Base-by-base conservation (phyloP, 1,139 yeast genomes). In the Magnusiomyces suaveolens region DNA sequence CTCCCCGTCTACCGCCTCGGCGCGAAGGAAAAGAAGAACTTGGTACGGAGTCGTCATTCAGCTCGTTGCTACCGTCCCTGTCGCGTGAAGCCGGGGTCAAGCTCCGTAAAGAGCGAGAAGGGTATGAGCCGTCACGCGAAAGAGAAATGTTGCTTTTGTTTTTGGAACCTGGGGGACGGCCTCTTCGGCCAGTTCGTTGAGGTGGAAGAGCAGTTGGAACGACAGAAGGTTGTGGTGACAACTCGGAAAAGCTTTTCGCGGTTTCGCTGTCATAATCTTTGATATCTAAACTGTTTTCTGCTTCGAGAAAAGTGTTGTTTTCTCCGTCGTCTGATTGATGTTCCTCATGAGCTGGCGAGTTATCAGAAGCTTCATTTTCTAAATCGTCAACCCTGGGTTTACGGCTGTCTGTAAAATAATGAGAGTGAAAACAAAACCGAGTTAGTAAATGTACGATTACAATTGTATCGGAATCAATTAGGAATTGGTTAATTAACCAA, bases 131-230 rank as follows among this genome's bases (percentile, higher is more conserved):
- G 46, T 55, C 53, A 18, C 44, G 50, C 3, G 41, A 10, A 6
- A 36, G 16, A 4, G 18, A 10, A 25, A 52, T 20, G 38, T 26
- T 18, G 10, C 12, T 33, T 24, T 48, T 41, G 47, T 64, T 65
- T 47, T 61, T 64, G 50, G 63, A 59, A 43, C 69, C 69, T 24
- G 70, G 69, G 8, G 73, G 73, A 52, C 73, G 62, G 14, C 75
- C 73, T 46, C 74, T 66, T 32, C 61, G 56, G 16, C 64, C 57
- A 18, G 56, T 53, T 24, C 56, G 50, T 29, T 46, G 48, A 10
- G 44, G 44, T 3, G 38, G 48, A 25, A 24, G 32, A 10, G 48
- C 38, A n/a, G 48, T 26, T 26, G 48, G 38, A 2, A 32, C 32
- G 6, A 12, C 32, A 6, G 23, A 20, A 41, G 47, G 20, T 23